A percentile compares a stretch with the other conserved stretches of the same genome.
Conservation (phyloP, 2,329 filamentous ascomycete genomes). For the Exophiala mesophila region DNA sequence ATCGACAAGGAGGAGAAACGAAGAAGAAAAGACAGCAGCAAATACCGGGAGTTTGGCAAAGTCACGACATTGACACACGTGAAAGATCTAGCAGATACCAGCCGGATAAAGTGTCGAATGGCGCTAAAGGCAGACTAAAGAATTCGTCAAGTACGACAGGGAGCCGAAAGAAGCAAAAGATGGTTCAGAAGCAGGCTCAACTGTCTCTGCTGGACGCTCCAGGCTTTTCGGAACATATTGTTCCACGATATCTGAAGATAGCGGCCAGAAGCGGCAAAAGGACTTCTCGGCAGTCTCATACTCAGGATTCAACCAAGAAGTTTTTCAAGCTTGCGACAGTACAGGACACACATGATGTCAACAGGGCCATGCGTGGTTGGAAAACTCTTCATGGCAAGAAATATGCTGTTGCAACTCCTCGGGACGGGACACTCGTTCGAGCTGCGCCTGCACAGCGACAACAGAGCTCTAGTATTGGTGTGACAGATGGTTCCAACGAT, state of each 20-base stretch:
- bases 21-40: conserved; percentile 16
- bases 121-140: not conserved
- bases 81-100: not conserved
- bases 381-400: conserved; percentile 23
- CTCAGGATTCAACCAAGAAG: conserved; percentile 45
- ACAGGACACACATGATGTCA: conserved; percentile 53
- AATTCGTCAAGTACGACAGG: no score
- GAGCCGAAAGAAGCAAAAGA: conserved; percentile 17
- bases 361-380: conserved; percentile 48
- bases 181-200: conserved; percentile 7
- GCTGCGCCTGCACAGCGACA: no score
- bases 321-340: conserved; percentile 48
- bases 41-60: conserved; percentile 4
- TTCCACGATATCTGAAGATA: conserved; percentile 53
- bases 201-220: conserved; percentile 24
- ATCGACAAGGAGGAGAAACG: not conserved
- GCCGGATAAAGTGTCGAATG: not conserved
- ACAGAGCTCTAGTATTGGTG: no score
- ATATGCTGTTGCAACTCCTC: not conserved
- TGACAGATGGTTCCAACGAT: no score
- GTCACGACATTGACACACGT: not conserved
- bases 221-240: conserved; percentile 25
- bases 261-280: conserved; percentile 50
- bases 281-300: conserved; percentile 38
- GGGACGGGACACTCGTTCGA: no score